Evolutionary conservation across 352 stramenopile genomes (phyloP), one percentile per base, ranked within the genome.

Genomic region (Pythium biforme): DNA sequence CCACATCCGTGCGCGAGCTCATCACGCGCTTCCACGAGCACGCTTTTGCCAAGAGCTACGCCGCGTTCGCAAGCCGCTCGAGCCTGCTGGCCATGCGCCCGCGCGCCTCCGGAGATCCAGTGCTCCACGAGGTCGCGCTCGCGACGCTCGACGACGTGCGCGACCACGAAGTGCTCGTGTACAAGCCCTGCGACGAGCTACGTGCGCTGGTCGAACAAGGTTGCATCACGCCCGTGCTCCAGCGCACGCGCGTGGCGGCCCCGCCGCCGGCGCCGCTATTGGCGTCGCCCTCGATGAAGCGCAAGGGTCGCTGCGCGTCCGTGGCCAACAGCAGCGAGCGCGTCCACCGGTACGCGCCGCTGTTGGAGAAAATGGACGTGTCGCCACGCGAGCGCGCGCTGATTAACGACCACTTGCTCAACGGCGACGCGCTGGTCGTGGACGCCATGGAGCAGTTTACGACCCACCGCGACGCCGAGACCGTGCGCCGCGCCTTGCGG

Each of bases 391-490:
- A 92, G 57, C 74, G 70, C 15, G 76, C 79, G 45, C 69, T 79
- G 8, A 85, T 92, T 43, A 81, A 89, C 69, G 81, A 88, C 66
- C 62, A 88, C 70, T 69, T 92, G 43, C 77, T 89, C 59, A 70
- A 78, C 40, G 83, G 83, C 20, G 83, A 92, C 61, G 83, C 85
- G 29, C 81, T 89, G 59, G 76, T 90, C 33, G 78, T 88, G 9
- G 81, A 92, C 50, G 83, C 83, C 29, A 89, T 92, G 81, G 81
- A 92, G 53, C 79, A 90, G 66, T 92, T 89, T 54, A 66, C 83
- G 9, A 57, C 83, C 23, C 73, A 77, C 59, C 77, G 75, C 15
- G 86, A 92, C 59, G 55, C 75, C 17, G 76, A 74, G 14, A 68
- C 68, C 0, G 70, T 92, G 43, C 70, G 71, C 5, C 74, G 83